Evolutionary conservation across 805 yeast species (phyloP).

Genomic region (Pichia manshurica): DNA sequence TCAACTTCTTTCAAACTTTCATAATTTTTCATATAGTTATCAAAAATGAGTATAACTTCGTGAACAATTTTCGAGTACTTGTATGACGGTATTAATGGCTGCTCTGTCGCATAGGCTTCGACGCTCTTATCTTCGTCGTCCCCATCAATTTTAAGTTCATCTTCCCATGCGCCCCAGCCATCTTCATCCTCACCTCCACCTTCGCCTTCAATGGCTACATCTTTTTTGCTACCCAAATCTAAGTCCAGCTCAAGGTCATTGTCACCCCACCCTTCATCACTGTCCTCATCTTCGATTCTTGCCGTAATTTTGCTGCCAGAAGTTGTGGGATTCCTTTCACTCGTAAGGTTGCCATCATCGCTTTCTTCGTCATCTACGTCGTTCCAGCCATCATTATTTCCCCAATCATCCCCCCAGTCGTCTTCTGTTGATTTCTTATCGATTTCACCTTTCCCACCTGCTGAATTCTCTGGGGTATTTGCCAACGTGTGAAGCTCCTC

Average conservation of each 20-base stretch:
- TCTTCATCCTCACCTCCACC: slow-evolving; percentile 27
- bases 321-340: too few species aligned
- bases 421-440: slow-evolving; percentile 1
- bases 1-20: slow-evolving; percentile 14
- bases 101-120: background rate
- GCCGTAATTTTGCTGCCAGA: too few species aligned
- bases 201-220: slow-evolving; percentile 22
- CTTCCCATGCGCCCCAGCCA: slow-evolving; percentile 23
- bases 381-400: slow-evolving; percentile 11
- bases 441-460: background rate
- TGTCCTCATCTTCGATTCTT: background rate
- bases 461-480: background rate
- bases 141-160: slow-evolving; percentile 13
- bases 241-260: slow-evolving; percentile 12
- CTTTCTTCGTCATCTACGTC: background rate
- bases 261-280: slow-evolving; percentile 8
- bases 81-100: slow-evolving; percentile 13
- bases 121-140: background rate
- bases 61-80: slow-evolving; percentile 19
- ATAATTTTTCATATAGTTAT: slow-evolving; percentile 19
- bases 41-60: slow-evolving; percentile 15
- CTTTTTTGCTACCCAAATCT: slow-evolving; percentile 15
- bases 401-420: slow-evolving; percentile 13
- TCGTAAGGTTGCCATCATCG: background rate
- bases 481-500: background rate